Evolutionary conservation across 345 rosid species (phyloP).

Genomic region (Trapa bicornis): DNA sequence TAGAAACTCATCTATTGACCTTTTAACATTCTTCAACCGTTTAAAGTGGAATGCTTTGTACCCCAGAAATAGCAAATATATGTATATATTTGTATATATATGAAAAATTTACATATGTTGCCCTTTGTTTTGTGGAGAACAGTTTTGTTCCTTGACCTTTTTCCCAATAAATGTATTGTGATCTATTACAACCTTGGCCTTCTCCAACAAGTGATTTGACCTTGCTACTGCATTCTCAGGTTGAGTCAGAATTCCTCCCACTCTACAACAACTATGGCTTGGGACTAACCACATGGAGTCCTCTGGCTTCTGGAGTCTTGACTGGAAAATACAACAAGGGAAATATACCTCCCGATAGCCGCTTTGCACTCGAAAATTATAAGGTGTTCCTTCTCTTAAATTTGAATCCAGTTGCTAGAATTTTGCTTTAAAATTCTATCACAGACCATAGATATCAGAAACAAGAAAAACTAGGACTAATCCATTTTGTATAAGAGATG

Average conservation of each 20-base stretch:
- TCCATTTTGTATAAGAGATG: background rate
- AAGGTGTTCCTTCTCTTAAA: conserved; percentile 29
- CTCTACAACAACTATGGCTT: conserved; percentile 72
- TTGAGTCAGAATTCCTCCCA: conserved; percentile 85
- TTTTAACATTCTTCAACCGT: background rate
- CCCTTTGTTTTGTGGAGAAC: background rate
- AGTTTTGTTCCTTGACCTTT: background rate
- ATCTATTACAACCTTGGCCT: background rate
- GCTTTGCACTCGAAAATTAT: conserved; percentile 92
- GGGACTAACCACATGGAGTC: conserved; percentile 98
- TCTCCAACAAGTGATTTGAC: background rate
- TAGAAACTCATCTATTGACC: background rate
- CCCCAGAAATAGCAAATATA: background rate
- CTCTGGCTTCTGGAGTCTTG: conserved; percentile 95
- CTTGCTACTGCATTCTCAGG: conserved; percentile 30
- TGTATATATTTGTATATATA: background rate
- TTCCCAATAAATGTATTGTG: background rate
- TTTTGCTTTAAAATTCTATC: background rate
- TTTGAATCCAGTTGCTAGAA: background rate
- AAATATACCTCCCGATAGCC: conserved; percentile 70
- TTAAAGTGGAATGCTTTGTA: background rate
- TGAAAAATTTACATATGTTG: background rate
- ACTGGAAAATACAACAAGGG: conserved; percentile 95
- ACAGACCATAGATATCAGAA: background rate
- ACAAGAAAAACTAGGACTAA: background rate